Evolutionary conservation across 345 rosid genomes (phyloP).

Genomic region (Turritis glabra): DNA sequence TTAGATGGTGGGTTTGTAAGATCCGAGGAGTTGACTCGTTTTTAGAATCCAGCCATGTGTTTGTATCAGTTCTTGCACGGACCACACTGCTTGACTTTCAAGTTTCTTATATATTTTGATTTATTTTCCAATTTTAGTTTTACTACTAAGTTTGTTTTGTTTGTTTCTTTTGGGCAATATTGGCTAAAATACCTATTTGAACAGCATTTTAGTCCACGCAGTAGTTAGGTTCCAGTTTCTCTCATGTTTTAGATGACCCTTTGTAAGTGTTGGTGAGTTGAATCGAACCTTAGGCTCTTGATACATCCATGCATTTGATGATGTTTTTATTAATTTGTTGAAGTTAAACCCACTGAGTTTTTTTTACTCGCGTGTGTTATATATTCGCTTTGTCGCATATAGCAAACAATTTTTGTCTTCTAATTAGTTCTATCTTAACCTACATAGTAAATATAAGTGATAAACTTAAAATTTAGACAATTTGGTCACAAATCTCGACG

Average conservation of each 20-base stretch:
- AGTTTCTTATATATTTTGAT: background rate
- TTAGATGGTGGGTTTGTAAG: conserved; percentile 26
- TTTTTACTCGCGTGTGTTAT: background rate
- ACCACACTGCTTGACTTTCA: conserved; percentile 26
- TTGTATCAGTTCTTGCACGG: conserved; percentile 34
- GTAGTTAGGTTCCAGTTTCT: background rate
- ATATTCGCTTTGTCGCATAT: background rate
- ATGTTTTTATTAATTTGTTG: background rate
- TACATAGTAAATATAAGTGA: background rate
- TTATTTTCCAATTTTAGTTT: no score
- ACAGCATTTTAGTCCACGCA: background rate
- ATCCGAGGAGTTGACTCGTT: conserved; percentile 43
- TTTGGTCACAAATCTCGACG: conserved; percentile 20
- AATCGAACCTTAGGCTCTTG: background rate
- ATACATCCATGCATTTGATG: background rate
- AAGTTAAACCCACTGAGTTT: background rate
- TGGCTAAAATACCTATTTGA: background rate
- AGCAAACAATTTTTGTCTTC: background rate
- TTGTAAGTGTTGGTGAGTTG: background rate
- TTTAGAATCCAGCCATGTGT: conserved; percentile 36
- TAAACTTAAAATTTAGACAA: conserved; percentile 1
- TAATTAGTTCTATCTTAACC: background rate
- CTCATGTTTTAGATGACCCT: background rate
- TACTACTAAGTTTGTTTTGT: background rate
- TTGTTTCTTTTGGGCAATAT: background rate